Evolutionary conservation across 306 rosid genomes (phyloP).

Genomic region (Quercus agrifolia): DNA sequence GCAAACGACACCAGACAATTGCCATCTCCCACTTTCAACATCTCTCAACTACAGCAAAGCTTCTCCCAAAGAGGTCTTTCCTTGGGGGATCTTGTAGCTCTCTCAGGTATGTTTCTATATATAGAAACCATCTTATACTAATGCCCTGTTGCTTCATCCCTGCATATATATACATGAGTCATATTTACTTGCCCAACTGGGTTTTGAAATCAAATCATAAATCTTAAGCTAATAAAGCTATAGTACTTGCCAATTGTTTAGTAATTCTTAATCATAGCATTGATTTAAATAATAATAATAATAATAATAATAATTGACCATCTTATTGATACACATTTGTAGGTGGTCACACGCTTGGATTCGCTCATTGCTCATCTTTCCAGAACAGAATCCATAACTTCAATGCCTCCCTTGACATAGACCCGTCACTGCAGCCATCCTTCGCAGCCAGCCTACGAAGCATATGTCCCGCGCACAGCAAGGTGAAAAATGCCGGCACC

Average conservation of each 20-base stretch:
- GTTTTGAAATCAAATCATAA: no score
- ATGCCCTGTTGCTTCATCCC: no score
- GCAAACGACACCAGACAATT: constrained; percentile 64
- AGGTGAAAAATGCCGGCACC: constrained; percentile 48
- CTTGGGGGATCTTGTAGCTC: constrained; percentile 58
- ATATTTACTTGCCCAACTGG: no score
- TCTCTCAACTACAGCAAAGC: constrained; percentile 71
- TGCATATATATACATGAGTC: no score
- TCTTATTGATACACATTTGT: not conserved
- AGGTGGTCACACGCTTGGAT: constrained; percentile 89
- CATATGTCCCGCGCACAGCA: constrained; percentile 50
- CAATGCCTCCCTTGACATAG: constrained; percentile 47
- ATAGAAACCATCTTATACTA: no score
- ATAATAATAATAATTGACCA: not conserved
- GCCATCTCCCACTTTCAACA: constrained; percentile 71
- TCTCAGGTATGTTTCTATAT: constrained; percentile 44
- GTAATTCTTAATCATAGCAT: no score
- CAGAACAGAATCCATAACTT: constrained; percentile 71
- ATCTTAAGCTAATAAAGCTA: no score
- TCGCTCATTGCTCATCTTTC: constrained; percentile 77
- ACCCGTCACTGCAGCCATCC: constrained; percentile 47
- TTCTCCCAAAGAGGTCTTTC: constrained; percentile 75
- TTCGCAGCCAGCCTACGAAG: constrained; percentile 47
- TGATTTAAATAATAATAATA: no score
- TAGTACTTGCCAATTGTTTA: not conserved